Percentiles rank a stretch among this genome's conserved stretches.
phyloP scores from a whole-genome alignment of 2,329 filamentous ascomycete species.

The Ophiosphaerella herpotricha region DNA sequence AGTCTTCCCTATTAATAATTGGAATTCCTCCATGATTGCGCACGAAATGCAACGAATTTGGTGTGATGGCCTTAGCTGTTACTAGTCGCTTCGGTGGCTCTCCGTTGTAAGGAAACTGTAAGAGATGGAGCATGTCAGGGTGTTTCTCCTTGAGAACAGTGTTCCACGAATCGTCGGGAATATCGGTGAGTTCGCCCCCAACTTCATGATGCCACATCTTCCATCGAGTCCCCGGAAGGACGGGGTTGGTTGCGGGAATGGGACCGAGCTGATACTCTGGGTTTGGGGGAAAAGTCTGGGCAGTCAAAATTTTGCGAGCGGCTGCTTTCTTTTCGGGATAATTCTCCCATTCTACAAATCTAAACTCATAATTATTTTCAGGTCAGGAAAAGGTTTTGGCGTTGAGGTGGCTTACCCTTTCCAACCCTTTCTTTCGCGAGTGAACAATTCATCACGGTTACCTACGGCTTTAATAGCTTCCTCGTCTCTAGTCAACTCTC shows the following conservation, averaged over 20 bases:
- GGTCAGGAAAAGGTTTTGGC: slow-evolving; percentile 34
- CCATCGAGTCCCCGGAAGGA: slow-evolving; percentile 52
- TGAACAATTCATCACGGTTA: slow-evolving; percentile 8
- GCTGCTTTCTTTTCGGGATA: slow-evolving; percentile 70
- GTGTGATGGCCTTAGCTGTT: slow-evolving; percentile 59
- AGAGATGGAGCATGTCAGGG: slow-evolving; percentile 52
- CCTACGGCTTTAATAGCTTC: slow-evolving; percentile 11
- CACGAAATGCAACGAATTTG: slow-evolving; percentile 67
- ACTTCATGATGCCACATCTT: slow-evolving; percentile 31
- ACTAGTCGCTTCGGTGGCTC: slow-evolving; percentile 42
- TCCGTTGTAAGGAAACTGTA: slow-evolving; percentile 56
- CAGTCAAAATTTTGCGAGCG: slow-evolving; percentile 52
- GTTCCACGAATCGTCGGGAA: slow-evolving; percentile 62
- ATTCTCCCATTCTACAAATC: slow-evolving; percentile 47
- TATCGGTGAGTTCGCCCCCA: slow-evolving; percentile 13
- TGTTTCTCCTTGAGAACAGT: slow-evolving; percentile 51
- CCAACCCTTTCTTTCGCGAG: slow-evolving; percentile 11
- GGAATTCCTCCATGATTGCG: slow-evolving; percentile 75
- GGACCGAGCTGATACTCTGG: slow-evolving; percentile 52
- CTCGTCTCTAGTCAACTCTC: slow-evolving; percentile 10
- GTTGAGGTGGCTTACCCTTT: slow-evolving; percentile 3
- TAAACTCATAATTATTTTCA: slow-evolving; percentile 42
- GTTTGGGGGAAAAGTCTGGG: slow-evolving; percentile 21
- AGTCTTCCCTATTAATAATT: slow-evolving; percentile 62
- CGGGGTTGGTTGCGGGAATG: slow-evolving; percentile 50